phyloP scores from a whole-genome alignment of 148 eudicot species.

The Beta vulgaris region DNA sequence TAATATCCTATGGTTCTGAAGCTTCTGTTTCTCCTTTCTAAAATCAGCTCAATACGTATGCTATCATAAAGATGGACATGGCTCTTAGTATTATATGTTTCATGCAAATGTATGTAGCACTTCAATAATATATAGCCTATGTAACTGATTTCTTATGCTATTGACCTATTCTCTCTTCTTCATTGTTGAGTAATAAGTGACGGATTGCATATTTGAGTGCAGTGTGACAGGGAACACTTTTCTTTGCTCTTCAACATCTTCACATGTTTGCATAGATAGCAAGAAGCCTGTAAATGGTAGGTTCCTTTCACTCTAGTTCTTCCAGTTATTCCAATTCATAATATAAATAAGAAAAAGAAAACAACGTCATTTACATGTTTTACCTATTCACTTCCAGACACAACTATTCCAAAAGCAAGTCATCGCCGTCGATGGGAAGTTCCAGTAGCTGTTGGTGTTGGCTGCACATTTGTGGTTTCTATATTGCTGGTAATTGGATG shows the following conservation, averaged over 20 bases:
- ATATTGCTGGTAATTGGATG: slow-evolving; percentile 53
- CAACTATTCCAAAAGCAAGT: slow-evolving; percentile 35
- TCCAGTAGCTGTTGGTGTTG: slow-evolving; percentile 54
- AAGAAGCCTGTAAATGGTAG: slow-evolving; percentile 56
- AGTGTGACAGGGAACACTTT: slow-evolving; percentile 77
- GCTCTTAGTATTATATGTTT: not conserved
- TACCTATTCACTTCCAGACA: slow-evolving; percentile 35
- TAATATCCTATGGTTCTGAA: not conserved
- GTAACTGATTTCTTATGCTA: not conserved
- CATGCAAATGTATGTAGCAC: not conserved
- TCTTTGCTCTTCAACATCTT: slow-evolving; percentile 69
- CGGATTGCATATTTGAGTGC: slow-evolving; percentile 17
- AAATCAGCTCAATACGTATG: not conserved
- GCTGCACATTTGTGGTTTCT: slow-evolving; percentile 56
- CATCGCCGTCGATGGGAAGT: slow-evolving; percentile 51
- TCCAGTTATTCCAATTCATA: not conserved
- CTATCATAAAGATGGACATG: not conserved
- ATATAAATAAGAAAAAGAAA: too few species aligned
- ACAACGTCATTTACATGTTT: slow-evolving; percentile 5
- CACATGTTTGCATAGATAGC: slow-evolving; percentile 46
- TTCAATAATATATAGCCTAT: not conserved
- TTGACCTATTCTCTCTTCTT: not conserved
- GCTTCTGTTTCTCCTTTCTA: not conserved
- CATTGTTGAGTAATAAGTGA: not conserved
- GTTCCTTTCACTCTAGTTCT: not conserved